Evolutionary conservation across 192 early-diverging fungal species (phyloP), one percentile per base, ranked within the genome.

Genomic region (Jimgerdemannia lactiflua): DNA sequence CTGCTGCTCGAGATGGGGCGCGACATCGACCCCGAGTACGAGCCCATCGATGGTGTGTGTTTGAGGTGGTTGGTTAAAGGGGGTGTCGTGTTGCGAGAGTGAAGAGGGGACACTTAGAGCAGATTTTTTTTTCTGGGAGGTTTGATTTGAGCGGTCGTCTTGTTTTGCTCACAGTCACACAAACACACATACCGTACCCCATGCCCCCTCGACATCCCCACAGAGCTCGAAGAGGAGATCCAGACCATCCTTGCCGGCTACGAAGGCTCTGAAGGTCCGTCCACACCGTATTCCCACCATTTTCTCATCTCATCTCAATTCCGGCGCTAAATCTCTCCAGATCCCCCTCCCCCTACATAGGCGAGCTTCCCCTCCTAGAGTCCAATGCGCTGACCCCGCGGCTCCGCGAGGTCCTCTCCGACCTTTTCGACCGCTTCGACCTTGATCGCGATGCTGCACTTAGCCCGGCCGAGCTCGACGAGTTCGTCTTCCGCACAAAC

Each of bases 211-310:
- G 18, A 39, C 39, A 6, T 10, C 10, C 19, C 20, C 39, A 39
- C 76, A 87, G 86, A 83, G 29, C 67, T 88, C 67, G 85, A 84
- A 65, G 44, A 76, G 19, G 86, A 88, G 70, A 86, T 88, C 59
- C 67, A 86, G n/a, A 78, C 76, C 20, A 77, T 88, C 39, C 42
- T 83, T 43, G 74, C 77, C 9, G 86, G 86, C 70, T 88, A 88
- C 39, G 82, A 77, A 42, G 77, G 77, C 18, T 39, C 29, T 14
- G 75, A 81, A 69, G 75, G 43, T 72, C 10, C 10, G 29, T 29
- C 29, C 29, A 29, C 29, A 29, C 29, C 29, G 29, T 29, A 29
- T 29, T 29, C 29, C 29, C 1, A 29, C 29, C 29, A 29, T 29
- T 29, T 29, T 29, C 29, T 29, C 29, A 29, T 29, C 29, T 29